Evolutionary conservation across 306 rosid genomes (phyloP), one percentile per base, ranked within the genome.

Genomic region (Begonia fuchsioides): DNA sequence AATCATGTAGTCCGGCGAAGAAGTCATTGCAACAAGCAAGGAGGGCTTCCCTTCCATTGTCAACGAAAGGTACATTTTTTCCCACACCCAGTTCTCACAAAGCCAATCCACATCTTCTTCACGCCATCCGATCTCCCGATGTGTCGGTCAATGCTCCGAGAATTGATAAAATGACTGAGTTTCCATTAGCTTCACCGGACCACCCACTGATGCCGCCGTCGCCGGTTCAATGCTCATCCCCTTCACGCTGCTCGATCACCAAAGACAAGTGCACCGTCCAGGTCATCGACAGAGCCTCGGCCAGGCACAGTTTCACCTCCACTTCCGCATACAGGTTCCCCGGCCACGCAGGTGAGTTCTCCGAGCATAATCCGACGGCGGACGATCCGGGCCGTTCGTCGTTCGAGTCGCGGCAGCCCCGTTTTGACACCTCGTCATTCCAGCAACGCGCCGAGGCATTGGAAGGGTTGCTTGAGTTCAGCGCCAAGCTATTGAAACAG

Each of bases 391-490:
- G 65, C 55, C 72, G 60, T 13, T 60, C 73, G 13, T 73, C 75
- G 17, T 47, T 51, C 0, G 79, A 64, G 39, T 60, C 71, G 50
- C 56, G 47, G 10, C 71, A 64, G 44, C 67, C 54, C 5, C 62
- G 79, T 59, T 73, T 73, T 7, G 79, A 73, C 68, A 73, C 79
- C 43, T 57, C 79, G 3, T 73, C 79, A 11, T 73, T 56, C 79
- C 79, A 68, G 75, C 79, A 73, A 55, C 74, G 79, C 0, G 79
- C 79, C 0, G 79, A 73, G 58, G 79, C 79, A 11, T 47, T 73
- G 45, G 79, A 73, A 56, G 79, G 79, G 62, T 50, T 73, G 54
- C 59, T 73, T 0, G 79, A 73, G 66, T 73, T 73, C 57, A 73
- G 79, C 49, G 79, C 79, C 1, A 65, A 66, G 17, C 67, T 73